Conservation (phyloP, 768 basidiomycete species). For the Tylopilus subfusipes region DNA sequence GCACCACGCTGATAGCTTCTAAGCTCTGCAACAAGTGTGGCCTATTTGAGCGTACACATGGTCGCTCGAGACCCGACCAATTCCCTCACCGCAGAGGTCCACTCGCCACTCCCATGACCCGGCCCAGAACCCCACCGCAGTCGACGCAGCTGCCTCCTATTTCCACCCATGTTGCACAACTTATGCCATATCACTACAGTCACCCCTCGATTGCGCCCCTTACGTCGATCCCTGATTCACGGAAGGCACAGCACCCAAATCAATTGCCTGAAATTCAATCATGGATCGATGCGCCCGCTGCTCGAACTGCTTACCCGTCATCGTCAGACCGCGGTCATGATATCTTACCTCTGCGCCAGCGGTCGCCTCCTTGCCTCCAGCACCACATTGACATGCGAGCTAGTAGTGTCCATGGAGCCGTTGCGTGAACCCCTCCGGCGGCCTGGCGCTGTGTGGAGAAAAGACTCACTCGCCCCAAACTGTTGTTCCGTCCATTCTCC, state of each 20-base stretch:
- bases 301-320: slow-evolving; percentile 26
- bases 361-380: slow-evolving; percentile 32
- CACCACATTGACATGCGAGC: slow-evolving; percentile 34
- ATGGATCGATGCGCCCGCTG: slow-evolving; percentile 40
- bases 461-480: background rate
- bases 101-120: slow-evolving; percentile 46
- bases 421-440: slow-evolving; percentile 23
- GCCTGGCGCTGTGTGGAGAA: slow-evolving; percentile 20
- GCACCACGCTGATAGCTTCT: slow-evolving; percentile 1
- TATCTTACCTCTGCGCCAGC: slow-evolving; percentile 29
- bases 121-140: slow-evolving; percentile 51
- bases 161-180: slow-evolving; percentile 36
- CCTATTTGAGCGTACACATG: slow-evolving; percentile 77
- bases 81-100: slow-evolving; percentile 80
- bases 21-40: slow-evolving; percentile 66
- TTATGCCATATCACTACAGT: slow-evolving; percentile 48
- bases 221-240: slow-evolving; percentile 34
- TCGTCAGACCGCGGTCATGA: slow-evolving; percentile 33
- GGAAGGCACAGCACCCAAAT: slow-evolving; percentile 33
- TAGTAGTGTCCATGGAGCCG: slow-evolving; percentile 28
- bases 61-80: slow-evolving; percentile 72
- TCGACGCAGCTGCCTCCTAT: slow-evolving; percentile 44
- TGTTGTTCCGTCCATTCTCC: slow-evolving; percentile 9
- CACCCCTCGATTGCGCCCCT: slow-evolving; percentile 53
- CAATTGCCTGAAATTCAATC: slow-evolving; percentile 47